Evolutionary conservation across 1,284 basidiomycete genomes (phyloP).

Genomic region (Sporisorium exsertum): DNA sequence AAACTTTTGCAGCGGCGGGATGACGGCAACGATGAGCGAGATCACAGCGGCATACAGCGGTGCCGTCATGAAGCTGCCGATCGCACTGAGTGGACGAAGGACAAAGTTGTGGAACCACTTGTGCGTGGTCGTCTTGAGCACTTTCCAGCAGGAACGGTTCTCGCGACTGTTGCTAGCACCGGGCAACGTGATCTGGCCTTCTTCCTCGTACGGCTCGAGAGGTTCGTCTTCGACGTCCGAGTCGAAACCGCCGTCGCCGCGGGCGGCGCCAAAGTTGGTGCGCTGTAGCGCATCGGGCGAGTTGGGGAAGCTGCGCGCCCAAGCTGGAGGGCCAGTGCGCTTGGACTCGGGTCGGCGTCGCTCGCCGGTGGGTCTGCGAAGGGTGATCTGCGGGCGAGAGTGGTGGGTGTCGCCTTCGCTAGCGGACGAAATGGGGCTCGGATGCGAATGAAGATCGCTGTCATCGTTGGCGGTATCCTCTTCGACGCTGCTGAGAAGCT

Average conservation of each 20-base stretch:
- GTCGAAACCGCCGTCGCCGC: conserved; percentile 36
- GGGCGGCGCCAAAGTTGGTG: conserved; percentile 13
- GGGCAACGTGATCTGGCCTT: conserved; percentile 41
- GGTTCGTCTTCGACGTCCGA: conserved; percentile 53
- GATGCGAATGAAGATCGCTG: background rate
- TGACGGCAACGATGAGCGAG: conserved; percentile 83
- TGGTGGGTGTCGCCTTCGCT: conserved; percentile 11
- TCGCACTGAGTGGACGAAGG: conserved; percentile 66
- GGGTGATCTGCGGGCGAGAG: conserved; percentile 34
- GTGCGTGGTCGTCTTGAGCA: conserved; percentile 5
- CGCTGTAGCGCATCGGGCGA: conserved; percentile 45
- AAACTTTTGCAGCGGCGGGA: conserved; percentile 75
- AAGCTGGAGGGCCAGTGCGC: conserved; percentile 41
- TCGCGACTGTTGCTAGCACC: conserved; percentile 40
- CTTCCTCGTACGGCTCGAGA: conserved; percentile 44
- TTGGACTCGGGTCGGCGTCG: conserved; percentile 16
- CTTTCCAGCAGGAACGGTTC: conserved; percentile 43
- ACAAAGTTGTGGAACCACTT: conserved; percentile 28
- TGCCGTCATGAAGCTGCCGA: conserved; percentile 86
- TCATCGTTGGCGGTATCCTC: conserved; percentile 52
- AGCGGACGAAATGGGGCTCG: conserved; percentile 1
- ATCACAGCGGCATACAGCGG: conserved; percentile 74
- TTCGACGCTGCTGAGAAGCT: conserved; percentile 69
- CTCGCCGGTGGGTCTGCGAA: conserved; percentile 53
- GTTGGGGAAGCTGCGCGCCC: conserved; percentile 60